A percentile compares a stretch with the other conserved stretches of the same genome.
phyloP scores from a whole-genome alignment of 257 asterid species.

The Scutellaria galericulata region DNA sequence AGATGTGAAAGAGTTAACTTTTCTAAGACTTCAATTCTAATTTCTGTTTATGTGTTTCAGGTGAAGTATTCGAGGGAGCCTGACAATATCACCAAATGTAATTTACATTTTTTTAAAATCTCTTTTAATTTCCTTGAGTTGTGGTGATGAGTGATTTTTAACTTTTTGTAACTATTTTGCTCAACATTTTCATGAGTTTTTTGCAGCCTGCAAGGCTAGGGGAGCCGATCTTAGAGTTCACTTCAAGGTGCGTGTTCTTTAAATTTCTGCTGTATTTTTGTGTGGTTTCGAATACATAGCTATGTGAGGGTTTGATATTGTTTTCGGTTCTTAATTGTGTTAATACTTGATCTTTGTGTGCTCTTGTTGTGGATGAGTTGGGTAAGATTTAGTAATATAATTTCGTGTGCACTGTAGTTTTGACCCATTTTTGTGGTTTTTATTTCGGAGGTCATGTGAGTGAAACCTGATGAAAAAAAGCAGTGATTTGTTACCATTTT shows the following conservation, averaged over 20 bases:
- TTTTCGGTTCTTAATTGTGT: not conserved
- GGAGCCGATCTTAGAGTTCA: constrained; percentile 67
- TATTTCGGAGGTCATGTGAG: not conserved
- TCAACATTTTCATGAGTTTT: not conserved
- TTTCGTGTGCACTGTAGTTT: too few species aligned
- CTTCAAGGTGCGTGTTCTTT: constrained; percentile 46
- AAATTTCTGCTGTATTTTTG: not conserved
- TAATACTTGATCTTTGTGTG: not conserved
- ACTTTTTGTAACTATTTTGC: not conserved
- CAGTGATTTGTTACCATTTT: constrained; percentile 56
- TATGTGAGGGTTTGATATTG: not conserved
- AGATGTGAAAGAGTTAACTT: not conserved
- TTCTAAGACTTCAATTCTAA: not conserved
- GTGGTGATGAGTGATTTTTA: not conserved
- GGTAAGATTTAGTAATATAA: too few species aligned
- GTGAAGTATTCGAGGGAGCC: constrained; percentile 62
- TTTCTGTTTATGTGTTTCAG: constrained; percentile 31
- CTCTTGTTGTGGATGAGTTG: too few species aligned
- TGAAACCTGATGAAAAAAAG: constrained; percentile 58
- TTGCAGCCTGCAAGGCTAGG: constrained; percentile 65
- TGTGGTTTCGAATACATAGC: not conserved
- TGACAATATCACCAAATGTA: constrained; percentile 50
- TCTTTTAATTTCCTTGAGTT: not conserved
- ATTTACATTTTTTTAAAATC: not conserved
- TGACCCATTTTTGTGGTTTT: not conserved